Base-by-base conservation (phyloP, 805 yeast genomes). In the Candida hispaniensis region DNA sequence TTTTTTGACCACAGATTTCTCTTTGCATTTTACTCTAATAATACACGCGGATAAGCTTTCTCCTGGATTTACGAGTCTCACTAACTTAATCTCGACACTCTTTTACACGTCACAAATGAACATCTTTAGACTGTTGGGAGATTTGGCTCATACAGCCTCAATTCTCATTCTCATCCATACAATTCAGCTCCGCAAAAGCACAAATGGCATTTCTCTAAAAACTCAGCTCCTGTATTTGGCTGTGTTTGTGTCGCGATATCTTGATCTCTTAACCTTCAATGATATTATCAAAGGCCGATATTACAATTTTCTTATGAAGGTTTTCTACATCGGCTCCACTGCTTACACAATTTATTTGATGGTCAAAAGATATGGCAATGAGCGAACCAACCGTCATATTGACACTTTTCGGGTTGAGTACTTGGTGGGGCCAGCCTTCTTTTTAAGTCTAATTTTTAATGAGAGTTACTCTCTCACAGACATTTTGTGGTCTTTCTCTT, bases 161-260 rank as follows among this genome's bases (percentile, higher is more conserved):
- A 80, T 82, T 32, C 61, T 80, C 41, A 69, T 91, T 38, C 66
- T 91, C 44, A 61, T 88, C 33, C 75, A 73, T 38, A 71, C 83
- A 24, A 82, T 91, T 46, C 67, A 63, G 34, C 51, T 60, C 5
- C 69, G 79, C 38, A 64, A 63, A 41, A 75, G 93, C 5, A 74
- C 79, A 29, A 70, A 73, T 18, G 98, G 98, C 26, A 69, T 91
- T 30, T 85, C 96, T 1, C 61, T 81, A 52, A 88, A 88, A 60
- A 81, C 97, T 0, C 97, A 91, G 54, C 61, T 70, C 1, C 61
- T 88, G 24, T 91, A 88, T 55, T 73, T 69, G 26, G 44, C 75
- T 18, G 94, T 83, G 12, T 85, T 73, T 48, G 51, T 72, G 26
- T 66, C 85, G 9, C 69, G 95, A 42, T 85, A 83, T 55, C 44